These are phyloP conservation scores for Chlamydomonas reinhardtii DNA, from an alignment of 163 green algal species.

Conservation along the genomic window DNA sequence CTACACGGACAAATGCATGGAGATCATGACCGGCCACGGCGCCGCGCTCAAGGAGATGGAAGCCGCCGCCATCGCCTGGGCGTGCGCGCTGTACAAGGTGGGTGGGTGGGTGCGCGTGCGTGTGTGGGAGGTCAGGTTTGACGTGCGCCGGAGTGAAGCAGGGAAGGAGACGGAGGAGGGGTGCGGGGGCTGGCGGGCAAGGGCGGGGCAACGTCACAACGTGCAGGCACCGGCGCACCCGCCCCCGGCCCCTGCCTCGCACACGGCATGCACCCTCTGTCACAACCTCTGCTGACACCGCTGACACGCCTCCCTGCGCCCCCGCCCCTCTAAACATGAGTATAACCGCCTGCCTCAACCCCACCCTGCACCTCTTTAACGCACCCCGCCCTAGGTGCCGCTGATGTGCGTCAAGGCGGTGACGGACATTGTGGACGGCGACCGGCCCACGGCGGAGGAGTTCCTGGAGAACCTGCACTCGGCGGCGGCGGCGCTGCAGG, in stretches of 20 bases:
- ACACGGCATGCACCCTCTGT: too few relatives aligned
- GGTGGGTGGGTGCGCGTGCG: background rate
- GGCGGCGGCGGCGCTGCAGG: slow-evolving; percentile 84
- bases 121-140: background rate
- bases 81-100: slow-evolving; percentile 71
- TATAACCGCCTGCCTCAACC: too few relatives aligned
- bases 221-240: too few relatives aligned
- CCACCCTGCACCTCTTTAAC: too few relatives aligned
- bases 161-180: too few relatives aligned
- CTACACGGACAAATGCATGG: slow-evolving; percentile 85
- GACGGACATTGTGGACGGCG: slow-evolving; percentile 98
- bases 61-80: slow-evolving; percentile 86
- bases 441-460: slow-evolving; percentile 79
- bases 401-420: slow-evolving; percentile 94
- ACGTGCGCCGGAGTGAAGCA: too few relatives aligned
- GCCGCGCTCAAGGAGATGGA: slow-evolving; percentile 97
- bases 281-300: too few relatives aligned
- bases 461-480: slow-evolving; percentile 88
- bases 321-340: too few relatives aligned
- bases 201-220: too few relatives aligned
- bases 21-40: slow-evolving; percentile 79
- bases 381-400: slow-evolving; percentile 62
- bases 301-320: too few relatives aligned
- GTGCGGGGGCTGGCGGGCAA: too few relatives aligned
- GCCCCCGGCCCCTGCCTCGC: too few relatives aligned